Conservation (phyloP, 2,329 filamentous ascomycete species). For the Lomentospora prolificans region DNA sequence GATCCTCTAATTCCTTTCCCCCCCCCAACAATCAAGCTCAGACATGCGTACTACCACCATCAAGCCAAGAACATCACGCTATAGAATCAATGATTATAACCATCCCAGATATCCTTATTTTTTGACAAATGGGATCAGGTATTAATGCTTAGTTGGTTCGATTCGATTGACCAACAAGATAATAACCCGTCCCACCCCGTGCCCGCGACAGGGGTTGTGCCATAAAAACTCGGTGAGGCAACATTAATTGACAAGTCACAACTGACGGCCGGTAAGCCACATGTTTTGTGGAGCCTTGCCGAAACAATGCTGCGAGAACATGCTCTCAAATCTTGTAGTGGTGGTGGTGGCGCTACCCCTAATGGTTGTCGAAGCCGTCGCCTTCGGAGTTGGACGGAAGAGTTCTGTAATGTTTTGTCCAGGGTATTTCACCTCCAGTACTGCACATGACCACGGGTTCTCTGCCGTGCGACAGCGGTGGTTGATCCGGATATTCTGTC, state of each 20-base stretch:
- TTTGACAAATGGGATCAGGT: background rate
- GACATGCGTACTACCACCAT: too few species aligned
- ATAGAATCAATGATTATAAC: background rate
- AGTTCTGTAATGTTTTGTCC: too few species aligned
- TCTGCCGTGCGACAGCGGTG: background rate
- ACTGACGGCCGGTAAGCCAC: background rate
- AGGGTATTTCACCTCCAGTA: too few species aligned
- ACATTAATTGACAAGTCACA: background rate
- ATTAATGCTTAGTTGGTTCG: background rate
- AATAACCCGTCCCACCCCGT: background rate
- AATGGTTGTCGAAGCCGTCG: too few species aligned
- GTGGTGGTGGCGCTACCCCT: too few species aligned
- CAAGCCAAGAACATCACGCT: too few species aligned
- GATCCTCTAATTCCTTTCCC: background rate
- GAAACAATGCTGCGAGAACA: background rate
- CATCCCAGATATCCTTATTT: background rate
- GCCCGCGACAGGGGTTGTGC: background rate
- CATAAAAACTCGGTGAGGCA: background rate
- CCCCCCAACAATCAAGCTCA: background rate
- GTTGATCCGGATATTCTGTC: background rate
- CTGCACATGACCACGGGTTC: background rate
- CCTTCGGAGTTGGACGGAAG: background rate
- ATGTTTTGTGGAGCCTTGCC: background rate
- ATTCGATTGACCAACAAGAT: background rate
- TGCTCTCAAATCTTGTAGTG: too few species aligned